A percentile compares a stretch with the other conserved stretches of the same genome.
These are phyloP conservation scores for Globisporangium ultimum DNA, from an alignment of 352 stramenopile genomes.

Conservation along the genomic window DNA sequence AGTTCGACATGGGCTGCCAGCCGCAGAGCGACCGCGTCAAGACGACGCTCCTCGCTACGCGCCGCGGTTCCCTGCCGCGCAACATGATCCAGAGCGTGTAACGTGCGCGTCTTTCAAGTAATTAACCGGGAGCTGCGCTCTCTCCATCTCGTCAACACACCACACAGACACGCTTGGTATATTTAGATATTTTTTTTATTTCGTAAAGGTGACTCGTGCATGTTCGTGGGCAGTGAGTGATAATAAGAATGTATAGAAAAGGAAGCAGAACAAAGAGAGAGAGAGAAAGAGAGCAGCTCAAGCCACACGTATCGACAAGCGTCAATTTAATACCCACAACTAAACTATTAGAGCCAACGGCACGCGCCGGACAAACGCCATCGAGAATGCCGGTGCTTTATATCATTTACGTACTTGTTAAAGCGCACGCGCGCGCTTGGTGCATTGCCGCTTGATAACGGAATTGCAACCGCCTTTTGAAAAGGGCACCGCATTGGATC, in stretches of 20 bases:
- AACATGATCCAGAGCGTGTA: slow-evolving; percentile 28
- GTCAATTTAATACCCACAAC: no score
- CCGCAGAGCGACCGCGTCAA: slow-evolving; percentile 13
- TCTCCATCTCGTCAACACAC: neutral
- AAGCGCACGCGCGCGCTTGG: no score
- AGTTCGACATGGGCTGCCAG: slow-evolving; percentile 12
- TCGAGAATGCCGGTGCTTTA: no score
- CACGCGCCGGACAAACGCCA: no score
- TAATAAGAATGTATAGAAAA: neutral
- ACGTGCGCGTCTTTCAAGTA: neutral
- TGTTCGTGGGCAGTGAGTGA: neutral
- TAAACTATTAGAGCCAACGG: no score
- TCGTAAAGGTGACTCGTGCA: neutral
- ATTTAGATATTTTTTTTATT: slow-evolving; percentile 13
- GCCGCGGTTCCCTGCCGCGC: slow-evolving; percentile 15
- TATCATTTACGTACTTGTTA: no score
- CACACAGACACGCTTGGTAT: slow-evolving; percentile 1
- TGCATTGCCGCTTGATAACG: no score
- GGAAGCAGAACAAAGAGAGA: neutral
- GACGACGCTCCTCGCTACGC: slow-evolving; percentile 9
- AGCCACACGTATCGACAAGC: neutral
- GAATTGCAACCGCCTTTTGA: no score
- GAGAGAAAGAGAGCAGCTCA: neutral
- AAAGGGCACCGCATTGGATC: no score
- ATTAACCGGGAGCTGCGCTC: no score